These are phyloP conservation scores for Globisporangium lucens DNA, from an alignment of 352 stramenopile species.

Conservation along the genomic window DNA sequence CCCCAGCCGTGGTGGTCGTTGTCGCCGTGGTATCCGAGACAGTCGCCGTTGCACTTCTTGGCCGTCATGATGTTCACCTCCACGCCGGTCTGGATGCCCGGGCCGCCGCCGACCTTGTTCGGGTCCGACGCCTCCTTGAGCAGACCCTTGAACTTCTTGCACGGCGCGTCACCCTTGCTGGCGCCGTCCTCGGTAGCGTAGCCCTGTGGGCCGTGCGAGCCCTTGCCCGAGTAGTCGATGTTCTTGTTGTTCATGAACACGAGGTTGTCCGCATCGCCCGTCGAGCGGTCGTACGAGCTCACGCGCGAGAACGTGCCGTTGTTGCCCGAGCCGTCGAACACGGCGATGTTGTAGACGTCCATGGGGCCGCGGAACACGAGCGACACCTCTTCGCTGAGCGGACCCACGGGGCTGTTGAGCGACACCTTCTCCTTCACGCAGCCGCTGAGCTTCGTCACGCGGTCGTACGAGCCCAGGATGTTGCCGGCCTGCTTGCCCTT, in stretches of 20 bases:
- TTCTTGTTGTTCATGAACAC: conserved; percentile 31
- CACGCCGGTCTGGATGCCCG: conserved; percentile 21
- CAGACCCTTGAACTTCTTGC: conserved; percentile 13
- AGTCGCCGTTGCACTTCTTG: conserved; percentile 11
- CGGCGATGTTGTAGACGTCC: conserved; percentile 53
- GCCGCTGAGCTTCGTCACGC: conserved; percentile 35
- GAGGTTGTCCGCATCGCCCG: conserved; percentile 17
- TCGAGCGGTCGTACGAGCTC: conserved; percentile 1
- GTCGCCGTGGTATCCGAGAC: conserved; percentile 18
- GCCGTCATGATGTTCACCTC: conserved; percentile 30
- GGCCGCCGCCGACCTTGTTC: conserved; percentile 9
- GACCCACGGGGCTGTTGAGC: conserved; percentile 48
- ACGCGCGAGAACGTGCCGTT: conserved; percentile 4
- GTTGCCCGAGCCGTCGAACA: conserved; percentile 22
- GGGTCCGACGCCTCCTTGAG: conserved; percentile 19
- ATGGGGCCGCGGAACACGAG: conserved; percentile 60
- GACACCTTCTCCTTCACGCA: conserved; percentile 41
- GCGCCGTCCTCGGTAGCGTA: conserved; percentile 17
- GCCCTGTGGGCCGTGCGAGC: conserved; percentile 19
- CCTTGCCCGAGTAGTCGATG: conserved; percentile 19
- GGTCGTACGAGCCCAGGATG: conserved; percentile 42
- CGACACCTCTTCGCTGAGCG: conserved; percentile 52
- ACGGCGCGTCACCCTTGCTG: not conserved
- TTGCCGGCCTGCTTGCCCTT: conserved; percentile 47
- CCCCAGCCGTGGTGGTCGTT: conserved; percentile 23